Evolutionary conservation across 306 rosid genomes (phyloP).

Genomic region (Arachis hypogaea): DNA sequence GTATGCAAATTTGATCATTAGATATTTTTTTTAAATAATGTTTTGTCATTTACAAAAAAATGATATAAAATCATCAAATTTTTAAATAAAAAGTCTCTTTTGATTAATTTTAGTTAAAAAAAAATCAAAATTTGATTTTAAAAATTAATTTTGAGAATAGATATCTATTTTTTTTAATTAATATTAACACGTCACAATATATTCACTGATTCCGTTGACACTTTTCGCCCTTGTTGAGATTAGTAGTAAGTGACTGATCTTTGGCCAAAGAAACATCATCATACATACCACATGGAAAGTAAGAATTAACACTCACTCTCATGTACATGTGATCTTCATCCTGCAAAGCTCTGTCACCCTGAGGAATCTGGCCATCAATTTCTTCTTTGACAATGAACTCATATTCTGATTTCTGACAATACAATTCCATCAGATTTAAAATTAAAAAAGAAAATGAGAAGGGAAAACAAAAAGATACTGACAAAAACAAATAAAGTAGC

Average conservation of each 20-base stretch:
- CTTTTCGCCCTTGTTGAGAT: not conserved
- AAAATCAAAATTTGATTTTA: too few species aligned
- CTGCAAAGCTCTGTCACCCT: slow-evolving; percentile 43
- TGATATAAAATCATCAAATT: too few species aligned
- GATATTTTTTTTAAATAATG: too few species aligned
- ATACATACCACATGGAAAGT: not conserved
- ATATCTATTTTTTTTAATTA: too few species aligned
- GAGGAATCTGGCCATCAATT: slow-evolving; percentile 52
- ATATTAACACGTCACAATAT: not conserved
- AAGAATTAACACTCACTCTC: slow-evolving; percentile 59
- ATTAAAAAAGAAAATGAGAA: not conserved
- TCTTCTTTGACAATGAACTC: slow-evolving; percentile 85
- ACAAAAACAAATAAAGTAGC: slow-evolving; percentile 18
- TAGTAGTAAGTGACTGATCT: slow-evolving; percentile 13
- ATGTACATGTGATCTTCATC: slow-evolving; percentile 68
- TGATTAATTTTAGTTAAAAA: too few species aligned
- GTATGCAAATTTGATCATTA: too few species aligned
- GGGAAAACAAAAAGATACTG: not conserved
- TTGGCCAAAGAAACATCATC: slow-evolving; percentile 16
- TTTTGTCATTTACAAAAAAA: too few species aligned
- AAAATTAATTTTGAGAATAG: too few species aligned
- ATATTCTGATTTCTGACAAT: slow-evolving; percentile 60
- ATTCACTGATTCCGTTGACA: too few species aligned
- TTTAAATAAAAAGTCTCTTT: too few species aligned
- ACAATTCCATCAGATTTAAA: slow-evolving; percentile 27